Evolutionary conservation across 306 rosid species (phyloP), one percentile per base, ranked within the genome.

Genomic region (Aeschynomene evenia): DNA sequence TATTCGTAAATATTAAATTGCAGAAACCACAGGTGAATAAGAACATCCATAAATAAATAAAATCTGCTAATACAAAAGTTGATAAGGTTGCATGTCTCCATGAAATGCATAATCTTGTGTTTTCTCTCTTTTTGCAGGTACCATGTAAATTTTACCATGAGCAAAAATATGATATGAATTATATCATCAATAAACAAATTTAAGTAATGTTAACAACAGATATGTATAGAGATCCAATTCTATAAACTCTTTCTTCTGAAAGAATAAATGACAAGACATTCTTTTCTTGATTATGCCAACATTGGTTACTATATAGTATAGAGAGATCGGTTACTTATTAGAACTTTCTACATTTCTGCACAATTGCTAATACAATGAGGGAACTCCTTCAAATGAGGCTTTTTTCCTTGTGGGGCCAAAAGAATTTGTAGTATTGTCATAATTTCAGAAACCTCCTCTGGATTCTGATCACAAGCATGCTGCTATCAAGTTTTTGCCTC

Each of bases 101-200:
- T 33, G 7, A 33, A 33, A 33, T 33, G 37, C 1, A 33, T n/a
- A n/a, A n/a, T n/a, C n/a, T n/a, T n/a, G n/a, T 4, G 46, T 23
- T 34, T 52, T 11, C n/a, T 12, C 1, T 40, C 46, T 36, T 52
- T 9, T 5, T 12, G 22, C 9, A 9, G 28, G 19, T 4, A 52
- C n/a, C 15, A 67, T 19, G 34, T 50, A 53, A 28, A 31, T n/a
- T 53, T 40, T 13, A 59, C 68, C 36, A 22, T 51, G n/a, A 52
- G 50, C 37, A 49, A 77, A 76, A 67, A 21, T 62, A 57, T 66
- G 56, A 21, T 62, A 57, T 66, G 56, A 68, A 40, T 67, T 66
- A 78, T 78, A 66, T 65, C 89, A 81, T 76, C 81, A 74, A 87
- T 80, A 74, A 85, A 79, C 80, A 82, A 85, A 85, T 83, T 77